Conservation (phyloP, 441 rosid genomes). For the Euphorbia corollata region DNA sequence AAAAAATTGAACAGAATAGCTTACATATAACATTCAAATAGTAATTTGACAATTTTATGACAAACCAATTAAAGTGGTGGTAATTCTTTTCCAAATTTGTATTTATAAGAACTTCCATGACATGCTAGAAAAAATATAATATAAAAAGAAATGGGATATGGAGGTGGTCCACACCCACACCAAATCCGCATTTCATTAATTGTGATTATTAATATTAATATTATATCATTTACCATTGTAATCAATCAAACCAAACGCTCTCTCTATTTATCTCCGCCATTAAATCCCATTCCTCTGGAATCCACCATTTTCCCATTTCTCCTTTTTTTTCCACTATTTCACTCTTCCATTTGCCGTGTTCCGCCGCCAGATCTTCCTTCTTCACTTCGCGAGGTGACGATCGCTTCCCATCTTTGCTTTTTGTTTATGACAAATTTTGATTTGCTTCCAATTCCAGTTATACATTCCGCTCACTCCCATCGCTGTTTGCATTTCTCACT, state of each 20-base stretch:
- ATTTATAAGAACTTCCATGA: too few species aligned
- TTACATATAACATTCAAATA: too few species aligned
- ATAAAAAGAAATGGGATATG: too few species aligned
- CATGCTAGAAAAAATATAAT: background rate
- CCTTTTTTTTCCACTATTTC: background rate
- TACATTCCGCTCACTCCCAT: background rate
- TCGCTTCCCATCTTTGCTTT: background rate
- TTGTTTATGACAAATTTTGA: too few species aligned
- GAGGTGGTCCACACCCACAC: background rate
- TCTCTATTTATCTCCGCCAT: background rate
- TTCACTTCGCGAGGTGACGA: background rate
- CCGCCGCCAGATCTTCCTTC: slow-evolving; percentile 1
- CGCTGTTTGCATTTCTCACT: background rate
- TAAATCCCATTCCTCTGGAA: background rate
- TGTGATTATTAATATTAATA: background rate
- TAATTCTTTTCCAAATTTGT: too few species aligned
- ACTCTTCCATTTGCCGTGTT: background rate
- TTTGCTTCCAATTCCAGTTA: too few species aligned
- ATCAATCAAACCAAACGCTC: background rate
- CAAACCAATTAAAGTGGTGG: too few species aligned
- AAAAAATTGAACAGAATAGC: too few species aligned
- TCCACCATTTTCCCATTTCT: background rate
- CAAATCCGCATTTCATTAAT: background rate
- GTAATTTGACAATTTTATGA: too few species aligned
- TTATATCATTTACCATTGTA: background rate